Evolutionary conservation across 2,329 filamentous ascomycete species (phyloP).

Genomic region (Zymoseptoria tritici): DNA sequence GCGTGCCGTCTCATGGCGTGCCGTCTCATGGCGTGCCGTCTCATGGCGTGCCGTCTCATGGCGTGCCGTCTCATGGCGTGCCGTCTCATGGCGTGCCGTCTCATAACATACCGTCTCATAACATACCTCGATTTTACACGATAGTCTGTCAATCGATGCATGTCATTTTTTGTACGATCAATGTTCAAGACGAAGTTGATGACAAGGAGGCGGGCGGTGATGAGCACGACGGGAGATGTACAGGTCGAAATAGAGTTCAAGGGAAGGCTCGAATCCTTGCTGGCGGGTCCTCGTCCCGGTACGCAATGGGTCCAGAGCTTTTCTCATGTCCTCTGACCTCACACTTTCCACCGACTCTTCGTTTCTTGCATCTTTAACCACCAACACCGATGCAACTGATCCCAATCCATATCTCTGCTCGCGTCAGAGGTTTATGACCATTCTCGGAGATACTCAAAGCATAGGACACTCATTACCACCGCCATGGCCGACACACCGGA

Average conservation of each 20-base stretch:
- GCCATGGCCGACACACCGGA: constrained; percentile 15
- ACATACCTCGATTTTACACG: background rate
- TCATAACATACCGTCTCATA: too few species aligned
- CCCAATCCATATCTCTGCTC: constrained; percentile 3
- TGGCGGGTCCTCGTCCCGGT: background rate
- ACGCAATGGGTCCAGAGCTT: background rate
- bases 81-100: background rate
- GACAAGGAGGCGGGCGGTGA: background rate
- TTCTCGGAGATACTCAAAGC: background rate
- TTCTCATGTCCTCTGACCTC: background rate
- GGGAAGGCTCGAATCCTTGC: background rate
- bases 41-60: background rate
- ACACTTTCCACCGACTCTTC: constrained; percentile 1
- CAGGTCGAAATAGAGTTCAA: background rate
- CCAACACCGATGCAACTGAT: constrained; percentile 1
- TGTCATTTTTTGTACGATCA: background rate
- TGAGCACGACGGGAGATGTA: background rate
- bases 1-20: background rate
- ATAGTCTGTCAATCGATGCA: background rate
- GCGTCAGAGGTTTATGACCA: constrained; percentile 6
- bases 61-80: too few species aligned
- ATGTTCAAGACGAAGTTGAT: background rate
- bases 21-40: background rate
- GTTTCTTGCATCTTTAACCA: background rate
- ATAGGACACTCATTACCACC: background rate